These are phyloP conservation scores for Phytophthora melonis DNA, from an alignment of 352 stramenopile species.

Conservation along the genomic window DNA sequence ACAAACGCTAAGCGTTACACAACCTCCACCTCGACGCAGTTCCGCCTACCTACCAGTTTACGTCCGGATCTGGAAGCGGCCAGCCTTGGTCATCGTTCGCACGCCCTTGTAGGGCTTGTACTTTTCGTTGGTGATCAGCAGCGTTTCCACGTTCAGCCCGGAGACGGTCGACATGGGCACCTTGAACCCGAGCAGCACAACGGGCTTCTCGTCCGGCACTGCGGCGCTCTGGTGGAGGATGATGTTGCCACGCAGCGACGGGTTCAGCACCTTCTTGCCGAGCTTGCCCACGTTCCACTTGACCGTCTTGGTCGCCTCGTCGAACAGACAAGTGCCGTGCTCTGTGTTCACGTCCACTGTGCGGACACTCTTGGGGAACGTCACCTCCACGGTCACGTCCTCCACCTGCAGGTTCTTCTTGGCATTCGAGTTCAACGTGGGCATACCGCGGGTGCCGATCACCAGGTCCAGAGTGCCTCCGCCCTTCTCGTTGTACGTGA, in stretches of 20 bases:
- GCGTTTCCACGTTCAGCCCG: conserved; percentile 95
- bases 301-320: conserved; percentile 93
- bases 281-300: conserved; percentile 97
- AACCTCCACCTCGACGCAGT: conserved; percentile 8
- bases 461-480: conserved; percentile 74
- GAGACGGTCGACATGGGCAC: conserved; percentile 96
- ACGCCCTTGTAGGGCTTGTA: conserved; percentile 99
- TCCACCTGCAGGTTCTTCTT: conserved; percentile 85
- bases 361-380: conserved; percentile 96
- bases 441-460: conserved; percentile 79
- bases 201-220: conserved; percentile 93
- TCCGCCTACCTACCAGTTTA: conserved; percentile 37
- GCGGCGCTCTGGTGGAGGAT: conserved; percentile 87
- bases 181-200: conserved; percentile 96
- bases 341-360: conserved; percentile 96
- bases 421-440: conserved; percentile 80
- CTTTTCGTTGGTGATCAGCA: conserved; percentile 96
- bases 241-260: conserved; percentile 93
- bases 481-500: conserved; percentile 84
- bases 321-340: conserved; percentile 94
- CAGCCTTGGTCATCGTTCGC: conserved; percentile 96
- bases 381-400: conserved; percentile 96
- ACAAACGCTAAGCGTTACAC: conserved; percentile 29
- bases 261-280: conserved; percentile 87
- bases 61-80: conserved; percentile 96